phyloP scores from a whole-genome alignment of 1,139 yeast genomes.

The Yamadazyma blattariae region DNA sequence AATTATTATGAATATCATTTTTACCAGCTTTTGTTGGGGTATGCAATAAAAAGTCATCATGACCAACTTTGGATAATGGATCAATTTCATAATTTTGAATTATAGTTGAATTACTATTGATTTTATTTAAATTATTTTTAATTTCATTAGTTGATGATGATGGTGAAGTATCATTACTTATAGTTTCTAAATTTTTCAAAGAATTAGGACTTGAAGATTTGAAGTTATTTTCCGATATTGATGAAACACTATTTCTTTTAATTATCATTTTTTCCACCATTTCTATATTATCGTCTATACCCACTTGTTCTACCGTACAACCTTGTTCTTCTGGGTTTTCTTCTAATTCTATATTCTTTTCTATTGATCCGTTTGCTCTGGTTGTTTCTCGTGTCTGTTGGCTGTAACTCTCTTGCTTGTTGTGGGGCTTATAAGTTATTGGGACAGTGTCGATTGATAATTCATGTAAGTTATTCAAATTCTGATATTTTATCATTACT shows the following conservation, averaged over 20 bases:
- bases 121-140: constrained; percentile 2
- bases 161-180: constrained; percentile 35
- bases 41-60: neutral
- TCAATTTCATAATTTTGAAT: constrained; percentile 2
- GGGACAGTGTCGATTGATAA: neutral
- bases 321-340: no score
- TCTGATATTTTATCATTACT: constrained; percentile 4
- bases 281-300: neutral
- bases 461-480: neutral
- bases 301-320: no score
- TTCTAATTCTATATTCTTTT: no score
- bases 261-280: neutral
- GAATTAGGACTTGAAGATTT: constrained; percentile 34
- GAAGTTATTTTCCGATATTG: constrained; percentile 11
- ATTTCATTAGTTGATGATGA: constrained; percentile 27
- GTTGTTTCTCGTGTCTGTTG: no score
- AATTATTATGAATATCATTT: neutral
- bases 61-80: constrained; percentile 1
- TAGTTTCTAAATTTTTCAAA: constrained; percentile 7
- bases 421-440: neutral
- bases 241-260: constrained; percentile 10
- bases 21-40: neutral
- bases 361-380: no score
- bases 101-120: constrained; percentile 5
- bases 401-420: no score